phyloP scores from a whole-genome alignment of 495 filamentous ascomycete genomes.

The Acidomyces sp. region DNA sequence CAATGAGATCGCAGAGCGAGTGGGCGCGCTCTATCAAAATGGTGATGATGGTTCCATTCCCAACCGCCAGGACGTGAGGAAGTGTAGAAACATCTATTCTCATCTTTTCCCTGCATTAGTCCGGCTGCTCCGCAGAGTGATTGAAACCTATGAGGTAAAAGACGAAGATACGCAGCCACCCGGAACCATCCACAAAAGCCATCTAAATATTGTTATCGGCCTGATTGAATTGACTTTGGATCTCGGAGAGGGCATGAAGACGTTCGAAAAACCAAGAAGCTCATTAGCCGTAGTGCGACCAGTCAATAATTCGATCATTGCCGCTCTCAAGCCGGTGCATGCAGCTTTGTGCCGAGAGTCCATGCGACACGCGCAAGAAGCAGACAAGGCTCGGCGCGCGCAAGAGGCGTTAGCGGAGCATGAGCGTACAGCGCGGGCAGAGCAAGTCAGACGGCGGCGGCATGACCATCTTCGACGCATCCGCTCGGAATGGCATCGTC shows the following conservation, averaged over 20 bases:
- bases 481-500: conserved; percentile 9
- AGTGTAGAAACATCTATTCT: conserved; percentile 10
- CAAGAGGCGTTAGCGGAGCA: conserved; percentile 1
- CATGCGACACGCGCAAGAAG: neutral
- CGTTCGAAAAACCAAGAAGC: conserved; percentile 4
- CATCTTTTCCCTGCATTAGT: conserved; percentile 15
- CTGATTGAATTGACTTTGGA: conserved; percentile 4
- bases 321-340: conserved; percentile 9
- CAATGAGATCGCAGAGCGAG: neutral
- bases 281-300: conserved; percentile 12
- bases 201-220: neutral
- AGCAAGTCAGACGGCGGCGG: neutral
- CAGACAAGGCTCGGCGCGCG: neutral
- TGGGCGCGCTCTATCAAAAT: conserved; percentile 3
- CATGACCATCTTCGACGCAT: neutral
- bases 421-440: conserved; percentile 4
- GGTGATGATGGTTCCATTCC: neutral
- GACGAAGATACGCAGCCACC: neutral
- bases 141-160: conserved; percentile 8
- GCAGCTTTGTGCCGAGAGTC: conserved; percentile 1
- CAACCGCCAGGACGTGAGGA: conserved; percentile 1
- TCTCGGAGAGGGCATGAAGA: conserved; percentile 2
- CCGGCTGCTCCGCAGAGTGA: conserved; percentile 1
- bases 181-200: neutral
- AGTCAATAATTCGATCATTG: conserved; percentile 5